A percentile compares a stretch with the other conserved stretches of the same genome.
Conservation (phyloP, 208 protist species). For the Leishmania aethiopica region DNA sequence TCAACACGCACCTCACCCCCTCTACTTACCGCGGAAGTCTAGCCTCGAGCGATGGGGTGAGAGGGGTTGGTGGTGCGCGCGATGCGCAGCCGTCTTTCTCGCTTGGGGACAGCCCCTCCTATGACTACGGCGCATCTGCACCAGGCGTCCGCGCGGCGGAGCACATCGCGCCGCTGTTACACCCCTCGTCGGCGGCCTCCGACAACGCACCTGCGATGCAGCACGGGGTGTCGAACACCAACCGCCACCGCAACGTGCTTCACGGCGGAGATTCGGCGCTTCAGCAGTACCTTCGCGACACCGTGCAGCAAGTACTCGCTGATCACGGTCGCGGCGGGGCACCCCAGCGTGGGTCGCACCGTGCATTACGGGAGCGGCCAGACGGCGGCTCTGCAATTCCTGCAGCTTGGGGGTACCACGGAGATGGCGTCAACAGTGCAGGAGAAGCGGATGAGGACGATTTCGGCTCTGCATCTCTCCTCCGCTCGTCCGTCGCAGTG, state of each 20-base stretch:
- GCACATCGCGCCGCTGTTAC: constrained; percentile 11
- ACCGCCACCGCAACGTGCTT: background rate
- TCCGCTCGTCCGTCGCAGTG: constrained; percentile 15
- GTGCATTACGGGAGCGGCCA: background rate
- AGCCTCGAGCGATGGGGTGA: background rate
- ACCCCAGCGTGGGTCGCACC: background rate
- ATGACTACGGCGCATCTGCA: background rate
- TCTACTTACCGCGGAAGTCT: constrained; percentile 3
- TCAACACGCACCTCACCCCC: background rate
- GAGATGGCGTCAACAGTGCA: background rate
- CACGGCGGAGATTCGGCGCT: constrained; percentile 8
- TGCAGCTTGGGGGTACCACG: background rate
- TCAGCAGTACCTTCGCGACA: constrained; percentile 31
- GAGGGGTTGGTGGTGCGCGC: background rate
- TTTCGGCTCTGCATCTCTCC: constrained; percentile 28
- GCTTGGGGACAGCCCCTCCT: background rate
- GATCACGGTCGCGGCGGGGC: background rate
- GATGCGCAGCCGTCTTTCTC: background rate
- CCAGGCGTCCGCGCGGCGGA: constrained; percentile 15
- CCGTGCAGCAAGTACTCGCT: constrained; percentile 25
- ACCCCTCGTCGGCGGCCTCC: background rate
- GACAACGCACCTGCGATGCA: background rate
- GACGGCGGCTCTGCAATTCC: background rate
- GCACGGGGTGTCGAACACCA: background rate
- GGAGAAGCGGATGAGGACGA: constrained; percentile 16